Evolutionary conservation across 148 eudicot genomes (phyloP).

Genomic region (Heliosperma pusillum): DNA sequence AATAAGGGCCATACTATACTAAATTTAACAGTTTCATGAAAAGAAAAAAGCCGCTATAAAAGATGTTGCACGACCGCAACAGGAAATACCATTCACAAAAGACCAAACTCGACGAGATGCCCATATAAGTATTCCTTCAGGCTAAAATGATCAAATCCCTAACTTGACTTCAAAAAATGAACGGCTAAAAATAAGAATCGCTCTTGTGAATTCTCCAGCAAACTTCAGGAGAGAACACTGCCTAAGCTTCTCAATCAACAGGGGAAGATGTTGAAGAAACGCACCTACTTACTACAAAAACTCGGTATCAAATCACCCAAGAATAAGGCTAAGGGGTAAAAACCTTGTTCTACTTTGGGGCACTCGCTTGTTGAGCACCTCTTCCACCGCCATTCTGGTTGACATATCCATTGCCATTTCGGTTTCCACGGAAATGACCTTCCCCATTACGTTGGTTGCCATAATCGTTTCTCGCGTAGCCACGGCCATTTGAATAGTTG

Average conservation of each 20-base stretch:
- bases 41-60: not conserved
- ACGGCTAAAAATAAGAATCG: conserved; percentile 5
- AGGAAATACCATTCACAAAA: conserved; percentile 16
- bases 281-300: conserved; percentile 37
- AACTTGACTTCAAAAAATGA: conserved; percentile 9
- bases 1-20: too few species aligned
- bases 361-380: conserved; percentile 21
- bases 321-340: not conserved
- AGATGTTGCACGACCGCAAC: not conserved
- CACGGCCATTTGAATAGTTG: conserved; percentile 35
- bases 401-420: conserved; percentile 23
- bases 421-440: conserved; percentile 20
- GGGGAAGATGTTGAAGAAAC: conserved; percentile 5
- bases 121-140: conserved; percentile 1
- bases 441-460: conserved; percentile 31
- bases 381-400: conserved; percentile 32
- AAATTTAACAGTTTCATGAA: not conserved
- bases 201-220: conserved; percentile 10
- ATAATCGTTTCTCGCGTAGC: conserved; percentile 30
- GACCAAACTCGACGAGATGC: not conserved
- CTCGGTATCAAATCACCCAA: conserved; percentile 21
- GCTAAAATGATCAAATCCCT: conserved; percentile 12
- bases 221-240: not conserved
- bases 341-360: conserved; percentile 24
- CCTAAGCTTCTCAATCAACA: conserved; percentile 8